Evolutionary conservation across 2,329 filamentous ascomycete genomes (phyloP).

Genomic region (Hypoxylon sp.): DNA sequence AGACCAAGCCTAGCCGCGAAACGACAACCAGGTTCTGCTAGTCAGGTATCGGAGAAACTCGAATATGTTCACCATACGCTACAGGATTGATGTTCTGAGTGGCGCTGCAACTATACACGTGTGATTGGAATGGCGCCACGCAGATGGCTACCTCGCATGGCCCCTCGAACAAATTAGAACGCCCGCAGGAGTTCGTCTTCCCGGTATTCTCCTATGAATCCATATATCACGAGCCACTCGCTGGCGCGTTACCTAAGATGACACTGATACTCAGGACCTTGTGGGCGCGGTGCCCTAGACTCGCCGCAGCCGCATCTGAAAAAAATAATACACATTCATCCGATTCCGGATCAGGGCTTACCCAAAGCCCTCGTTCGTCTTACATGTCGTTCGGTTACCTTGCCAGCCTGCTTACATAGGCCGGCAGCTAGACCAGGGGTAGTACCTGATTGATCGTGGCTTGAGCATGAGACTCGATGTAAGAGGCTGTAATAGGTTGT

Average conservation of each 20-base stretch:
- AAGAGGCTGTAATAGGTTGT: neutral
- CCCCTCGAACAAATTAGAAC: constrained; percentile 3
- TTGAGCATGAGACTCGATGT: constrained; percentile 1
- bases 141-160: constrained; percentile 5
- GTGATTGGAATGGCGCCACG: constrained; percentile 10
- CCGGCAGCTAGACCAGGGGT: neutral
- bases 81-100: constrained; percentile 8
- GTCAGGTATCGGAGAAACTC: constrained; percentile 22
- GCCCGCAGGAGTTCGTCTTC: neutral
- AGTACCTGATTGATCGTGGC: constrained; percentile 7
- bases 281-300: constrained; percentile 17
- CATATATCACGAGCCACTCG: neutral
- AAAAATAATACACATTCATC: constrained; percentile 16
- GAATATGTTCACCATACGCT: neutral
- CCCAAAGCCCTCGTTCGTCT: constrained; percentile 7
- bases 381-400: neutral
- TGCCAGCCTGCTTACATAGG: neutral
- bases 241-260: neutral
- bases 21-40: constrained; percentile 3
- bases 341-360: constrained; percentile 21
- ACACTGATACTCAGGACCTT: neutral
- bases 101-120: constrained; percentile 1
- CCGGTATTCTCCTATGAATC: neutral
- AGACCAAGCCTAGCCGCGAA: neutral
- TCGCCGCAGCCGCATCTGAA: constrained; percentile 5